Evolutionary conservation across 75 land plant genomes (phyloP).

Genomic region (Ceratopteris richardii): DNA sequence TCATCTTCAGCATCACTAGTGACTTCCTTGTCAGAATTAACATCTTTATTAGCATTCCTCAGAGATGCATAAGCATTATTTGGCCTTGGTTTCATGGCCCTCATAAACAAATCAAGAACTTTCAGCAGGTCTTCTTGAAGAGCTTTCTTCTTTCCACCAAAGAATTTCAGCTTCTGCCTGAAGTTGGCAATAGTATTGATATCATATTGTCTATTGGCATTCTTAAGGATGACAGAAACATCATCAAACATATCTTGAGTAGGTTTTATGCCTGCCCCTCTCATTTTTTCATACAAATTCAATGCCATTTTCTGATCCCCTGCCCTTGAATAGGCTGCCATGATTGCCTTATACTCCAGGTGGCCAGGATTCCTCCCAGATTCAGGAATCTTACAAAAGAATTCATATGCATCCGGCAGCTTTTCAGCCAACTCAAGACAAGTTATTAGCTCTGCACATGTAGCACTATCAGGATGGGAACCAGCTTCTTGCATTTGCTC

Average conservation of each 20-base stretch:
- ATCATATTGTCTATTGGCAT: slow-evolving; percentile 2
- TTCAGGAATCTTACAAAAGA: neutral
- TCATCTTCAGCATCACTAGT: too few species aligned
- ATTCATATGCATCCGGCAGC: slow-evolving; percentile 1
- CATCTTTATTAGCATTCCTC: neutral
- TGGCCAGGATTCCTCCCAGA: neutral
- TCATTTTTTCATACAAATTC: slow-evolving; percentile 3
- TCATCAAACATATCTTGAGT: slow-evolving; percentile 9
- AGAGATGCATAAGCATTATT: neutral
- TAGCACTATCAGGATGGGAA: slow-evolving; percentile 4
- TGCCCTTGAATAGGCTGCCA: slow-evolving; percentile 6
- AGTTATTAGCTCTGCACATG: slow-evolving; percentile 12
- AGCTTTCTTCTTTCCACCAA: slow-evolving; percentile 1
- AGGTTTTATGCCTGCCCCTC: neutral
- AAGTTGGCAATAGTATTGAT: slow-evolving; percentile 1
- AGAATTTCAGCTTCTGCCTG: slow-evolving; percentile 1
- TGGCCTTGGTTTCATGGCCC: slow-evolving; percentile 3
- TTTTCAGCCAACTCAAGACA: slow-evolving; percentile 4
- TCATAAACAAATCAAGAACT: slow-evolving; percentile 4
- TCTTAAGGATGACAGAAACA: neutral
- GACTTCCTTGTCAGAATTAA: neutral
- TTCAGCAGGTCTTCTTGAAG: slow-evolving; percentile 4
- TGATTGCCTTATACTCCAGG: slow-evolving; percentile 2
- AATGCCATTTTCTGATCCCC: slow-evolving; percentile 4
- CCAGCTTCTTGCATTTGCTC: slow-evolving; percentile 15